Conservation (phyloP, 1,284 basidiomycete genomes). For the Trametes polyzona region DNA sequence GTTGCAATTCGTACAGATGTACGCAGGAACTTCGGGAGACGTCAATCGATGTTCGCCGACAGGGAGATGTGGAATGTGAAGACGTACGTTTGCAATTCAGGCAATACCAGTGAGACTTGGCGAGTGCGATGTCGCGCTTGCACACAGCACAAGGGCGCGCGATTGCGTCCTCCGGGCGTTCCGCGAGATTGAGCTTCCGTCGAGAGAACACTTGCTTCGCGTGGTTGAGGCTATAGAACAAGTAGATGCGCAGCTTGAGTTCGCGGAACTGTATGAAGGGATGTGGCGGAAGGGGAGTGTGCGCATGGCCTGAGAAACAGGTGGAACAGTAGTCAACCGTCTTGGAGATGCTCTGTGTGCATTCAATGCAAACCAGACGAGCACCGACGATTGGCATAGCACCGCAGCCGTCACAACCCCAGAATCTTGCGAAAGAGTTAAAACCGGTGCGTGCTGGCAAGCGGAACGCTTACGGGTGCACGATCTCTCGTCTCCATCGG, state of each 20-base stretch:
- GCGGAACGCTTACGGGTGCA: background rate
- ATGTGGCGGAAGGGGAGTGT: background rate
- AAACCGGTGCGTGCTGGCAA: background rate
- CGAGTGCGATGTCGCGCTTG: background rate
- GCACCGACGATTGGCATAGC: background rate
- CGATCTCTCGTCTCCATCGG: background rate
- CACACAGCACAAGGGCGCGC: background rate
- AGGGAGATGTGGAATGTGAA: background rate
- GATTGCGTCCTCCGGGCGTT: background rate
- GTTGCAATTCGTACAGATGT: constrained; percentile 8
- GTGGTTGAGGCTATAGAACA: background rate
- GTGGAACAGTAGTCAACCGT: background rate
- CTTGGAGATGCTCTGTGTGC: background rate
- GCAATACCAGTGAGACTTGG: background rate
- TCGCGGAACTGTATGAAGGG: background rate
- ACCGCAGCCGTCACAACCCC: background rate
- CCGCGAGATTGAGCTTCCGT: too few relatives aligned
- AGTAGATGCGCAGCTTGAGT: background rate
- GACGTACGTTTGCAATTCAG: background rate
- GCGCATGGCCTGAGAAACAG: background rate
- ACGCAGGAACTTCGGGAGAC: background rate
- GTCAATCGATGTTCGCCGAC: background rate
- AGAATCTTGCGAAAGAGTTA: background rate
- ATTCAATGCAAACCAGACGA: background rate
- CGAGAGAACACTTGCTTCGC: background rate